These are phyloP conservation scores for Venturia pyrina DNA, from an alignment of 2,329 filamentous ascomycete species.

Conservation along the genomic window DNA sequence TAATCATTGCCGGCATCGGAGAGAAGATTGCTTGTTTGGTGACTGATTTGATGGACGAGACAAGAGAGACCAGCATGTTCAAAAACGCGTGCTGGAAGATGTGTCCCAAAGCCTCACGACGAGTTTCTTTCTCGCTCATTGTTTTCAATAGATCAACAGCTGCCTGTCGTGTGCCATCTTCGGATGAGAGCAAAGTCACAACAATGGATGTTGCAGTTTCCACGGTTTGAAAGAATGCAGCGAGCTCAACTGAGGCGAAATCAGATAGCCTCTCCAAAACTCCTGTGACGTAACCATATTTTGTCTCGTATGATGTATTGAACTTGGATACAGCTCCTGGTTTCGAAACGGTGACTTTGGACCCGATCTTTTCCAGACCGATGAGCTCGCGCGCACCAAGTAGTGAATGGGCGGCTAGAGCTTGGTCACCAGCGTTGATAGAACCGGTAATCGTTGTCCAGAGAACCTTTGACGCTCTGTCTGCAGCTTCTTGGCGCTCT, in stretches of 20 bases:
- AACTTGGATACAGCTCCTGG: constrained; percentile 57
- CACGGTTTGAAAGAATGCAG: constrained; percentile 57
- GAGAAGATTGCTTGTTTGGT: constrained; percentile 48
- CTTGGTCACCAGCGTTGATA: constrained; percentile 55
- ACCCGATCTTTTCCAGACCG: constrained; percentile 60
- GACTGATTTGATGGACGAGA: constrained; percentile 46
- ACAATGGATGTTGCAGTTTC: constrained; percentile 65
- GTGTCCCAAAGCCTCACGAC: constrained; percentile 51
- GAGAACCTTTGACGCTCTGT: constrained; percentile 61
- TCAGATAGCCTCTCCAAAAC: constrained; percentile 72
- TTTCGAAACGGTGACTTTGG: constrained; percentile 28
- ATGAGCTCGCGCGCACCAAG: constrained; percentile 60
- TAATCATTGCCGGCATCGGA: constrained; percentile 50
- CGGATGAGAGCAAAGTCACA: constrained; percentile 70
- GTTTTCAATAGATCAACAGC: constrained; percentile 75
- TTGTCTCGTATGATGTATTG: constrained; percentile 59
- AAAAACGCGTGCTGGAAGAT: constrained; percentile 48
- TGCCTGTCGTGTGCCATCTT: constrained; percentile 68
- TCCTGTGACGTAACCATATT: constrained; percentile 55
- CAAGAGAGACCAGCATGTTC: constrained; percentile 46
- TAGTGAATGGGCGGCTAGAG: constrained; percentile 65
- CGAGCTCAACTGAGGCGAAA: constrained; percentile 55
- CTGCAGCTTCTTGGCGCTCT: constrained; percentile 55
- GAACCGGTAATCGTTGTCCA: constrained; percentile 69
- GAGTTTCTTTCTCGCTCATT: constrained; percentile 59